Conservation (phyloP, 768 basidiomycete species). For the Hemileccinum rubropunctum region DNA sequence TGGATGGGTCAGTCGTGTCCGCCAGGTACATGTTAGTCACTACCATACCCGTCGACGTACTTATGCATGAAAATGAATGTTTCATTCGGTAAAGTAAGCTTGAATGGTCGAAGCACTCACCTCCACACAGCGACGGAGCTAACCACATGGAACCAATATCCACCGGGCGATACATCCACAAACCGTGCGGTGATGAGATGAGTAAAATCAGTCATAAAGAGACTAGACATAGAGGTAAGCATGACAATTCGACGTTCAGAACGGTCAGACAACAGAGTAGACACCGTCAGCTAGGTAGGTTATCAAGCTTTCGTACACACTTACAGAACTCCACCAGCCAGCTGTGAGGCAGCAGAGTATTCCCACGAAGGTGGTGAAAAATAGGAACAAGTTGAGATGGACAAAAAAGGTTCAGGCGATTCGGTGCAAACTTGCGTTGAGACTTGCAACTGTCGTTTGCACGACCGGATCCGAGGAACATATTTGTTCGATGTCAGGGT, state of each 20-base stretch:
- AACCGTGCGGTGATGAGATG: slow-evolving; percentile 65
- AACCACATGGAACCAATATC: slow-evolving; percentile 75
- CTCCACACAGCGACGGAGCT: slow-evolving; percentile 67
- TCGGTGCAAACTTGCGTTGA: slow-evolving; percentile 52
- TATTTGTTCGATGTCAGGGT: slow-evolving; percentile 15
- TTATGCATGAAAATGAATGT: slow-evolving; percentile 32
- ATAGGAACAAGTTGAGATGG: slow-evolving; percentile 35
- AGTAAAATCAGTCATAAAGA: slow-evolving; percentile 59
- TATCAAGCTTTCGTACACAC: slow-evolving; percentile 24
- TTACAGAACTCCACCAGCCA: slow-evolving; percentile 82
- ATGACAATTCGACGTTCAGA: slow-evolving; percentile 68
- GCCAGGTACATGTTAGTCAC: slow-evolving; percentile 65
- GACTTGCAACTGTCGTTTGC: slow-evolving; percentile 65
- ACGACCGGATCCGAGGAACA: slow-evolving; percentile 73
- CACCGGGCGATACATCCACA: slow-evolving; percentile 64
- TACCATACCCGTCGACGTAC: slow-evolving; percentile 48
- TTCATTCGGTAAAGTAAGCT: neutral
- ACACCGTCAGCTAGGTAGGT: neutral
- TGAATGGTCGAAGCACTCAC: slow-evolving; percentile 36
- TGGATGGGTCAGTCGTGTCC: slow-evolving; percentile 56
- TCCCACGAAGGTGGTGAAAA: slow-evolving; percentile 63
- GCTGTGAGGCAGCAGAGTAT: slow-evolving; percentile 75
- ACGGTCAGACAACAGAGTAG: slow-evolving; percentile 66
- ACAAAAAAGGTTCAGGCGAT: neutral
- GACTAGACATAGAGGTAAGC: slow-evolving; percentile 56